phyloP scores from a whole-genome alignment of 352 stramenopile genomes.

The Globisporangium ultimum region DNA sequence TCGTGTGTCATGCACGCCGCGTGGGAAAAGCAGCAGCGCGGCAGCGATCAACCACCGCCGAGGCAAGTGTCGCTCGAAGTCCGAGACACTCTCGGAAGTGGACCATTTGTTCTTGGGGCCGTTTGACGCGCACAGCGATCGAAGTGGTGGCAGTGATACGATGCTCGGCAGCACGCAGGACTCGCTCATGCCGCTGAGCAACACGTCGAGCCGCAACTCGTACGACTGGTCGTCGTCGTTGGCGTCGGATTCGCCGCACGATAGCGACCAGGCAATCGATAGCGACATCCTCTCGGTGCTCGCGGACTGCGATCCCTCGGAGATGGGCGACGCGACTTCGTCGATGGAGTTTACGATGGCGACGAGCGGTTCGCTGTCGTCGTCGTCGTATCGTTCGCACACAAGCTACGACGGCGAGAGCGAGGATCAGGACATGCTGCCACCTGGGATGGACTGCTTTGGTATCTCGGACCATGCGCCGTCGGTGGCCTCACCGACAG shows the following conservation, averaged over 20 bases:
- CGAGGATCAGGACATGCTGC: constrained; percentile 38
- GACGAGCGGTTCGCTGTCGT: neutral
- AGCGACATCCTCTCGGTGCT: constrained; percentile 74
- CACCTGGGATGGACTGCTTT: constrained; percentile 38
- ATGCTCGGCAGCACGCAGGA: constrained; percentile 15
- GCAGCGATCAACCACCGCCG: constrained; percentile 16
- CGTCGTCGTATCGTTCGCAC: constrained; percentile 26
- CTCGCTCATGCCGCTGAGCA: constrained; percentile 19
- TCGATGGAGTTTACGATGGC: constrained; percentile 13
- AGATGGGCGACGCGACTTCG: constrained; percentile 21
- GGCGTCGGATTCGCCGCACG: constrained; percentile 23
- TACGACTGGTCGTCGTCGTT: constrained; percentile 35
- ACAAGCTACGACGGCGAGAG: constrained; percentile 20
- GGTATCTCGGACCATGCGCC: constrained; percentile 26
- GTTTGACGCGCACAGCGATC: constrained; percentile 23
- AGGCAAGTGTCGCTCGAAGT: constrained; percentile 57
- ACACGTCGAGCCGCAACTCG: constrained; percentile 10
- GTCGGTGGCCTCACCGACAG: constrained; percentile 6
- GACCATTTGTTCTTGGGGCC: constrained; percentile 15
- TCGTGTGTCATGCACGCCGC: constrained; percentile 31
- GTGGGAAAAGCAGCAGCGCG: constrained; percentile 18
- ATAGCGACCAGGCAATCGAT: constrained; percentile 69
- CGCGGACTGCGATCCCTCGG: constrained; percentile 43
- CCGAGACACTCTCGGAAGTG: constrained; percentile 47
- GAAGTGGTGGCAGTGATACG: constrained; percentile 36